A percentile compares a stretch with the other conserved stretches of the same genome.
Conservation (phyloP, 2,329 filamentous ascomycete species). For the Colletotrichum sansevieriae region DNA sequence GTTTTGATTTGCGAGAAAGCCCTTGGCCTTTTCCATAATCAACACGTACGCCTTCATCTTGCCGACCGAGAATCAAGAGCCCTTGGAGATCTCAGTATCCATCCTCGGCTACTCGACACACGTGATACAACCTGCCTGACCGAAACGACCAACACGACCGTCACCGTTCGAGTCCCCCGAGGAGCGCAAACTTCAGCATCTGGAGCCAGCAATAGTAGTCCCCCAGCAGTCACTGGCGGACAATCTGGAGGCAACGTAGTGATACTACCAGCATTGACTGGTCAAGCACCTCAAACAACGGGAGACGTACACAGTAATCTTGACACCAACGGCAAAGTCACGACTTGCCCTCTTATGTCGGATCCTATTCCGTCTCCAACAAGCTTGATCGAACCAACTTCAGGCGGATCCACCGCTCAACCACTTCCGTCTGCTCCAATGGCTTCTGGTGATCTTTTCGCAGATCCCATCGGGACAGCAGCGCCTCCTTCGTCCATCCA, state of each 20-base stretch:
- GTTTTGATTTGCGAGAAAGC: constrained; percentile 33
- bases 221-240: constrained; percentile 45
- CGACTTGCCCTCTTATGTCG: constrained; percentile 47
- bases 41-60: constrained; percentile 37
- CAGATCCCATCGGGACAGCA: constrained; percentile 64
- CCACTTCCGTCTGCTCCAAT: constrained; percentile 42
- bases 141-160: constrained; percentile 34
- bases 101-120: constrained; percentile 23
- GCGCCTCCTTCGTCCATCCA: constrained; percentile 63
- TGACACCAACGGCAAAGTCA: constrained; percentile 42
- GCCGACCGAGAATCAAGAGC: constrained; percentile 40
- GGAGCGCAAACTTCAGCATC: constrained; percentile 23
- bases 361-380: constrained; percentile 54
- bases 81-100: constrained; percentile 18
- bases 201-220: constrained; percentile 40
- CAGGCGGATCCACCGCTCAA: constrained; percentile 2
- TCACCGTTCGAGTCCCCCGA: constrained; percentile 31
- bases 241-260: constrained; percentile 46
- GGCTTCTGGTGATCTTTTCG: constrained; percentile 65
- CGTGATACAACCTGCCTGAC: constrained; percentile 35
- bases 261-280: constrained; percentile 48
- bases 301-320: constrained; percentile 47
- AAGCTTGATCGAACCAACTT: constrained; percentile 46
- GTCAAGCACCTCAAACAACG: constrained; percentile 49
- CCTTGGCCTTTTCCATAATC: constrained; percentile 34